Conservation (phyloP, 2,329 filamentous ascomycete species). For the Colletotrichum salicis region DNA sequence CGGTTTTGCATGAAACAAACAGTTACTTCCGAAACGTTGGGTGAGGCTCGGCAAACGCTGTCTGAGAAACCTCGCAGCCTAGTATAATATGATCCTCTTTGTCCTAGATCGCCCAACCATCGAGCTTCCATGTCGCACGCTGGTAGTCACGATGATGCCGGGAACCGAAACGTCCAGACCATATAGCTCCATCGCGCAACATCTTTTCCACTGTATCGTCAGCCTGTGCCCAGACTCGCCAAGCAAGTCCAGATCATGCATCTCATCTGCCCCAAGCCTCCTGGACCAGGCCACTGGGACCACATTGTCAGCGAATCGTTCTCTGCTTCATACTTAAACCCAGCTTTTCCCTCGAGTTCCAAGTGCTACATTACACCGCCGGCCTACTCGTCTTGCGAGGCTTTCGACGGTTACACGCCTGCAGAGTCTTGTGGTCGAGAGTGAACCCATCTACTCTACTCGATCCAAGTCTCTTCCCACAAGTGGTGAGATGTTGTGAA, state of each 20-base stretch:
- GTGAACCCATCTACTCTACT: background rate
- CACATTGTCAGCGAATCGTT: constrained; percentile 22
- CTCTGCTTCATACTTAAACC: background rate
- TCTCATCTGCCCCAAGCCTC: constrained; percentile 28
- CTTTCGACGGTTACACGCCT: constrained; percentile 12
- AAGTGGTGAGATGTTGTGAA: background rate
- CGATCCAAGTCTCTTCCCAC: constrained; percentile 1
- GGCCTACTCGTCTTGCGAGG: background rate
- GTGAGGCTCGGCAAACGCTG: background rate
- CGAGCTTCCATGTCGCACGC: constrained; percentile 13
- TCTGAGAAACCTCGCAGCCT: background rate
- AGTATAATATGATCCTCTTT: constrained; percentile 1
- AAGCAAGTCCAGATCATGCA: constrained; percentile 11
- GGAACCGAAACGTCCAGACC: background rate
- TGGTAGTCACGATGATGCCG: constrained; percentile 24
- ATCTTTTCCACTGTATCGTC: background rate
- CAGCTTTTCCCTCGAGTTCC: background rate
- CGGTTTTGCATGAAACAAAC: constrained; percentile 30
- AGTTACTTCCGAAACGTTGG: constrained; percentile 8
- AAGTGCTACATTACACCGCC: constrained; percentile 34
- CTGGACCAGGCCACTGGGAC: constrained; percentile 26
- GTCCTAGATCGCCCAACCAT: background rate
- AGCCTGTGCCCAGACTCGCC: background rate
- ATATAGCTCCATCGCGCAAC: background rate
- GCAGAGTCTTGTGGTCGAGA: background rate